Base-by-base conservation (phyloP, 345 rosid genomes). In the Cardamine occulta region DNA sequence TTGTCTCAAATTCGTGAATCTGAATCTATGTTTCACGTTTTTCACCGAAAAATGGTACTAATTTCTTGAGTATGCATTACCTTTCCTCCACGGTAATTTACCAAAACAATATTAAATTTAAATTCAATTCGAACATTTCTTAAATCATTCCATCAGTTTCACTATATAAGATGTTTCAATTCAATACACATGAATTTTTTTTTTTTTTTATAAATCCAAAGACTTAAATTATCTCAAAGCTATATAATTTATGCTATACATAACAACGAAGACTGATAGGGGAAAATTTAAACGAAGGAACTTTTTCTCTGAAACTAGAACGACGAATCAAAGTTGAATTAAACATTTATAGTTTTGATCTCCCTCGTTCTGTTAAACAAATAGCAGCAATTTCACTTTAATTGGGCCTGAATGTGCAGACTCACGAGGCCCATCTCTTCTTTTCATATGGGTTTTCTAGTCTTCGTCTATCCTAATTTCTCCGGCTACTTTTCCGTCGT, bases 381-480 rank as follows among this genome's bases (percentile, higher is more conserved):
- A 24, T 47, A 42, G 9, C 17, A 29, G 9, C 23, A 2, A 28
- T 44, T 63, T 44, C 8, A 45, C 15, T 11, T 6, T 2, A 13
- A 19, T 17, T 64, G 74, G 75, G 75, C 42, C 70, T 62, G 1
- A 66, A 1, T 21, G 24, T 59, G 28, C 35, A 10, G 31, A 45
- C 44, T 45, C 32, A 32, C 2, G 0, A 63, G 72, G 72, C 66
- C 75, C 80, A 69, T 31, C 0, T 44, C 6, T 28, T 37, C 0
- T 3, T 68, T 19, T 21, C 53, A 31, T 14, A 13, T 31, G 26
- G 8, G 26, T 39, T 54, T 54, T 55, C 23, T 39, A 28, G 7
- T 60, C 48, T 45, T 26, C 18, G 32, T 63, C 72, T 63, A 39
- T 76, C 67, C 76, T 77, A 57, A 19, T 64, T 32, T 34, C 15